Base-by-base conservation (phyloP, 495 filamentous ascomycete genomes). In the Immersiella caudata region DNA sequence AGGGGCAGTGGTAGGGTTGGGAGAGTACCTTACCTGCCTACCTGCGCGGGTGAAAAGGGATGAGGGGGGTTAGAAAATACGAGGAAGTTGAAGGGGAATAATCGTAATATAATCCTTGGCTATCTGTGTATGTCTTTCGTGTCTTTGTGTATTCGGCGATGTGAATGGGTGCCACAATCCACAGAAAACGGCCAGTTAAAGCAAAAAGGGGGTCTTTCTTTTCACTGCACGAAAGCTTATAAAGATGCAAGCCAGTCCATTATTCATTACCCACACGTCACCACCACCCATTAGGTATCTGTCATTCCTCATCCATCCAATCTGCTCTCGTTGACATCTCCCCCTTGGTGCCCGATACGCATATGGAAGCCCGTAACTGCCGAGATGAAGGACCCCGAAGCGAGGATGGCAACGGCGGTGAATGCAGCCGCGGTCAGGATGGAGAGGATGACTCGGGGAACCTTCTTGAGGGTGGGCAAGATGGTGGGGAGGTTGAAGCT, bases 401-500 rank as follows among this genome's bases (percentile, higher is more conserved):
- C 82, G 14, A 67, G 74, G 65, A 86, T 76, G 21, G 77, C 80
- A 36, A 86, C 79, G 14, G 79, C 78, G 52, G 85, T 82, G 54
- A 82, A 71, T 25, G 82, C 73, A n/a, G 75, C 81, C 0, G 83
- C 83, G 65, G 79, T 74, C 36, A 84, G 58, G 50, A 85, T 68
- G 1, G 77, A 73, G 71, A 81, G 83, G 56, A 85, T 62, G 64
- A 80, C 79, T 14, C 83, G 81, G 2, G 82, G 83, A 14, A 84
- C 65, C n/a, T 73, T 71, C 14, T 76, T 72, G 0, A 83, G 75
- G 67, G 76, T 74, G 0, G 81, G 80, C 8, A 81, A 70, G 56
- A 86, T 68, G 24, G 83, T 75, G 68, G 84, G 83, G 65, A 83
- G 82, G 67, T 82, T 84, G 33, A 86, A 75, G 1, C 81, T 81